A percentile compares a stretch with the other conserved stretches of the same genome.
phyloP scores from a whole-genome alignment of 176 grass and related monocot species.

The Elaeis guineensis region DNA sequence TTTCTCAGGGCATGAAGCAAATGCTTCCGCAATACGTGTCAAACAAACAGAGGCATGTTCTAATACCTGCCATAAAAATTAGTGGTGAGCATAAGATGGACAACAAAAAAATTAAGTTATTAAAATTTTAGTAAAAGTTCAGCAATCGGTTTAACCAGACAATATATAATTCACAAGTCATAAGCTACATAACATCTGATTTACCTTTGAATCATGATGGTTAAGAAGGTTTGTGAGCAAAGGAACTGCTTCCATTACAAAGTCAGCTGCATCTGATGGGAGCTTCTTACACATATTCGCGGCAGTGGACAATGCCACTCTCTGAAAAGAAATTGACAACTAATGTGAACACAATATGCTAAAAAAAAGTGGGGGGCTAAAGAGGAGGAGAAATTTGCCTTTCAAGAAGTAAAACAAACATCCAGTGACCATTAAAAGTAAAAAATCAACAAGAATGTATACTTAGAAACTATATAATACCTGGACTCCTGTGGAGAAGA shows the following conservation, averaged over 20 bases:
- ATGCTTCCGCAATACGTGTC: conserved; percentile 70
- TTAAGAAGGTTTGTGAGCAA: conserved; percentile 82
- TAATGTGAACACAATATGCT: conserved; percentile 4
- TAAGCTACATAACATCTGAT: background rate
- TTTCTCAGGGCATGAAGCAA: conserved; percentile 62
- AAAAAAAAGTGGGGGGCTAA: background rate
- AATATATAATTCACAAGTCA: background rate
- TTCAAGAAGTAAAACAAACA: background rate
- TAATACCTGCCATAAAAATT: conserved; percentile 41
- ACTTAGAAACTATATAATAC: conserved; percentile 16
- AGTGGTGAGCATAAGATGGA: background rate
- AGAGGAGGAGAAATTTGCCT: too few species aligned
- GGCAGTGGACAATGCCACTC: conserved; percentile 84
- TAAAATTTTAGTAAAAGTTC: background rate
- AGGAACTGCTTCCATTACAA: conserved; percentile 93
- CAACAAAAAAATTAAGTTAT: too few species aligned
- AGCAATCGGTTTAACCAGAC: background rate
- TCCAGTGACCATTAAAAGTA: background rate
- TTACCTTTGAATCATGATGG: conserved; percentile 79
- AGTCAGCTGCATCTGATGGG: conserved; percentile 84
- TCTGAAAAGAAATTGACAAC: conserved; percentile 33
- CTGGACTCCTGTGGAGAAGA: conserved; percentile 95
- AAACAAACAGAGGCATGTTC: conserved; percentile 85
- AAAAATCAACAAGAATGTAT: conserved; percentile 5
- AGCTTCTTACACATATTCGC: conserved; percentile 95